phyloP scores from a whole-genome alignment of 331 rosid genomes.

The Phaseolus coccineus region DNA sequence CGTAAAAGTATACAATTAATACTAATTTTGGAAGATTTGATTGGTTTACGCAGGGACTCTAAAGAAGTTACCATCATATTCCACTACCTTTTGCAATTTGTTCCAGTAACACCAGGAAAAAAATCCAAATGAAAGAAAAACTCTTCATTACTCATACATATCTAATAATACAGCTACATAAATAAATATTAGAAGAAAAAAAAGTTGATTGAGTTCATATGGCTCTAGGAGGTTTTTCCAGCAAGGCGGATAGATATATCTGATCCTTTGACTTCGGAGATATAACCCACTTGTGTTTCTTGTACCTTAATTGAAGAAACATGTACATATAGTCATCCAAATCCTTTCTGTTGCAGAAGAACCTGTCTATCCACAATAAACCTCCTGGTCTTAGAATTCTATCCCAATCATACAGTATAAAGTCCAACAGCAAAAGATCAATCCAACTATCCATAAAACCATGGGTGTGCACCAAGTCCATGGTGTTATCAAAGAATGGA shows the following conservation, averaged over 20 bases:
- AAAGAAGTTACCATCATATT: not conserved
- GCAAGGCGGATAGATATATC: constrained; percentile 81
- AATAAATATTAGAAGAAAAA: not conserved
- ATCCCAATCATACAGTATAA: constrained; percentile 89
- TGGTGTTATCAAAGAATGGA: constrained; percentile 85
- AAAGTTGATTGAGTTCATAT: constrained; percentile 49
- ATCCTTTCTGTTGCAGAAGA: constrained; percentile 77
- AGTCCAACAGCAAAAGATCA: constrained; percentile 75
- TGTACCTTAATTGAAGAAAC: constrained; percentile 96
- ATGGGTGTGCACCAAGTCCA: constrained; percentile 86
- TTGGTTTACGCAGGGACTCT: not conserved
- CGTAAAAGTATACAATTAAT: no score
- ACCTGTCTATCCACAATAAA: constrained; percentile 76
- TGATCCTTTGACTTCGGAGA: constrained; percentile 84
- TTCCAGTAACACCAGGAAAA: not conserved
- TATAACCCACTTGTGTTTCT: constrained; percentile 80
- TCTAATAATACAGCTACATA: constrained; percentile 19
- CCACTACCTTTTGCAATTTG: not conserved
- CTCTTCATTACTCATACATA: not conserved
- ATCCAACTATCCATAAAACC: constrained; percentile 95
- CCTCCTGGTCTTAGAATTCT: constrained; percentile 86
- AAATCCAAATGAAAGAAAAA: not conserved
- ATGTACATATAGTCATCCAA: constrained; percentile 86
- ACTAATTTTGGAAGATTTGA: no score
- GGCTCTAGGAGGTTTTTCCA: constrained; percentile 93